Conservation (phyloP, 768 basidiomycete species). For the Amanita brunnescens region DNA sequence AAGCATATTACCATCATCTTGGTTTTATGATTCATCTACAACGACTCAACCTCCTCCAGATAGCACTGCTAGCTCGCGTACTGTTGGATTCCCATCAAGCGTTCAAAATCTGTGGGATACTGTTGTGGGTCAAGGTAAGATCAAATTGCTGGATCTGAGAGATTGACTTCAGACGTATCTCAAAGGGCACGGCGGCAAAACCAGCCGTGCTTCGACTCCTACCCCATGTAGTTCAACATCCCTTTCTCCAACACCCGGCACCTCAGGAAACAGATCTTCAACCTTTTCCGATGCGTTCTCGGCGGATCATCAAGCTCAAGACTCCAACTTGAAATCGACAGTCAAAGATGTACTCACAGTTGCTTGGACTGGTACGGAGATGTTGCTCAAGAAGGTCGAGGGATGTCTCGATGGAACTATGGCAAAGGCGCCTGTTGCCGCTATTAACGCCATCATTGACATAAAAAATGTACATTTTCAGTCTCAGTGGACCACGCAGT, state of each 20-base stretch:
- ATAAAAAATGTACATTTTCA: slow-evolving; percentile 7
- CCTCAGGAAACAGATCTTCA: too few species aligned
- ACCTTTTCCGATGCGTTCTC: too few species aligned
- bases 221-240: too few species aligned
- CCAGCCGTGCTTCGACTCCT: too few species aligned
- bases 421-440: slow-evolving; percentile 9
- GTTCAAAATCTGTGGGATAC: too few species aligned
- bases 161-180: too few species aligned
- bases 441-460: slow-evolving; percentile 8
- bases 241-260: too few species aligned
- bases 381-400: slow-evolving; percentile 8
- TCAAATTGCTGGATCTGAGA: too few species aligned
- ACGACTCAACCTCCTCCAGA: neutral
- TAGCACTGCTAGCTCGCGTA: neutral
- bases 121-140: too few species aligned
- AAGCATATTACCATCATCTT: neutral
- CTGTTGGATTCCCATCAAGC: too few species aligned
- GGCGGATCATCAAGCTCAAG: neutral
- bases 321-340: neutral
- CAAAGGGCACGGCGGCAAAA: too few species aligned
- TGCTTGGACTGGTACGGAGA: neutral
- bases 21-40: neutral
- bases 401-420: slow-evolving; percentile 9
- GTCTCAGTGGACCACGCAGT: neutral
- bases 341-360: neutral